Evolutionary conservation across 1,139 yeast genomes (phyloP).

Genomic region (Yamadazyma blattariae): DNA sequence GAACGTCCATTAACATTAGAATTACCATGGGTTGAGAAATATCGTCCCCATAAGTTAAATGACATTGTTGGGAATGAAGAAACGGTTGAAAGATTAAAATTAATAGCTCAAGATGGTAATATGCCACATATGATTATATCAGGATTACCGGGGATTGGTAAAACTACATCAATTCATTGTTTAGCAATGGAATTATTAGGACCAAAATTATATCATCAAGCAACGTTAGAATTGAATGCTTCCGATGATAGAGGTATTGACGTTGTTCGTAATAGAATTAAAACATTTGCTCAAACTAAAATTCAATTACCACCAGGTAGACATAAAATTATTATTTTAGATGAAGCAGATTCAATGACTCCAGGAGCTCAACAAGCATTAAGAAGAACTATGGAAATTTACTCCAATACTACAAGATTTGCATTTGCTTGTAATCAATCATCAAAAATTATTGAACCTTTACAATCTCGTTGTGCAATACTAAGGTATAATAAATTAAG

Average conservation of each 20-base stretch:
- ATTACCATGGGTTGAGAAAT: constrained; percentile 86
- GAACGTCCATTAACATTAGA: constrained; percentile 25
- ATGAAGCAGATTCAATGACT: constrained; percentile 98
- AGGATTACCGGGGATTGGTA: constrained; percentile 96
- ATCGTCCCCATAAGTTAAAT: constrained; percentile 72
- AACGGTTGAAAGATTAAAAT: constrained; percentile 77
- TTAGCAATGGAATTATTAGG: constrained; percentile 84
- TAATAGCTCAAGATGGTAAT: constrained; percentile 89
- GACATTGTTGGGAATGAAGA: constrained; percentile 95
- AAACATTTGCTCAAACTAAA: constrained; percentile 71
- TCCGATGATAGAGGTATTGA: constrained; percentile 52
- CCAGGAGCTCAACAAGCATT: constrained; percentile 98
- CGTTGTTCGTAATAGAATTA: constrained; percentile 47
- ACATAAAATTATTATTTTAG: constrained; percentile 87
- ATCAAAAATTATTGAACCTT: constrained; percentile 91
- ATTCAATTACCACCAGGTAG: constrained; percentile 51
- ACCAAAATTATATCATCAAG: constrained; percentile 62
- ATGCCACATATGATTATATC: constrained; percentile 95
- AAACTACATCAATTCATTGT: constrained; percentile 91
- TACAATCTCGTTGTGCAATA: constrained; percentile 96
- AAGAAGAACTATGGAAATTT: constrained; percentile 95
- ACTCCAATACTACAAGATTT: constrained; percentile 90
- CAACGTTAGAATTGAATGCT: constrained; percentile 75
- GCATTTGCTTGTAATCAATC: constrained; percentile 97
- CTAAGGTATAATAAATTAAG: constrained; percentile 76